These are phyloP conservation scores for Rhynchospora pubera DNA, from an alignment of 176 grass and related monocot species.

Conservation along the genomic window DNA sequence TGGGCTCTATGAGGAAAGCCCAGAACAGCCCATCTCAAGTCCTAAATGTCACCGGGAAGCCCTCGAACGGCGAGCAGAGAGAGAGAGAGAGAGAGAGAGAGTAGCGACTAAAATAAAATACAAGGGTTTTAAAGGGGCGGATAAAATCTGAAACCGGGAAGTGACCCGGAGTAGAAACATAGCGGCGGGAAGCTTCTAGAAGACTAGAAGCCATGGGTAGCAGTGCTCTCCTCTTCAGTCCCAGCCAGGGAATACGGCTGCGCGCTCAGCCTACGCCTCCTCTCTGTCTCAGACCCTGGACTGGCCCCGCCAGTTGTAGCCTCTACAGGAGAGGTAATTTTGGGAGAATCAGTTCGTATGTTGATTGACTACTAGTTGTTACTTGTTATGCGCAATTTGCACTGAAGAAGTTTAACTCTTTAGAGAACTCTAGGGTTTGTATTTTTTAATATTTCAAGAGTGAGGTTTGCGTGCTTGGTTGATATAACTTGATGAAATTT, in stretches of 20 bases:
- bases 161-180: neutral
- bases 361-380: no score
- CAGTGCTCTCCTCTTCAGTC: neutral
- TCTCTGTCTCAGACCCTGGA: neutral
- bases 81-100: no score
- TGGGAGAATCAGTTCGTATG: neutral
- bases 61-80: no score
- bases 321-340: neutral
- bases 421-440: neutral
- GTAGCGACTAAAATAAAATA: neutral
- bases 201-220: neutral
- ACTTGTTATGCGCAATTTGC: neutral
- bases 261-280: neutral
- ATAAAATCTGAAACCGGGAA: neutral
- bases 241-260: neutral
- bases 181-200: neutral
- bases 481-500: neutral
- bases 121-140: neutral
- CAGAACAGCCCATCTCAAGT: no score
- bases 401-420: neutral
- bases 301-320: neutral
- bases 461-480: neutral
- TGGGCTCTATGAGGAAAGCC: no score
- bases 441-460: neutral
- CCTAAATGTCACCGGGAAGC: no score